Evolutionary conservation across 2,329 filamentous ascomycete species (phyloP).

Genomic region (Gaeumannomyces tritici): DNA sequence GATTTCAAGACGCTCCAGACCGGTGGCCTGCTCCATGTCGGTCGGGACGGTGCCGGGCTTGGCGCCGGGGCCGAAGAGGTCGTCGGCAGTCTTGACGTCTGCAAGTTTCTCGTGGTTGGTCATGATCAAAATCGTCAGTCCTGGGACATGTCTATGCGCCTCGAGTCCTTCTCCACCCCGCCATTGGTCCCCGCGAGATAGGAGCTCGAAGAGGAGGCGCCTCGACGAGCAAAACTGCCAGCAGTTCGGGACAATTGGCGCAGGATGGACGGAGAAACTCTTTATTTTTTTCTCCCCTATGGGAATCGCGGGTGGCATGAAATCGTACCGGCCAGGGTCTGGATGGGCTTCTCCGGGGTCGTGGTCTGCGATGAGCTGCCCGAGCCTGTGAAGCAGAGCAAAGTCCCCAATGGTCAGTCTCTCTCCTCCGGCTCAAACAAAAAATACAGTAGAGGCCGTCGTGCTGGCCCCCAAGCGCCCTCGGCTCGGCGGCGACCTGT

Average conservation of each 20-base stretch:
- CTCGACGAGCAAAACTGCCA: not conserved
- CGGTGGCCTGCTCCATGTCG: slow-evolving; percentile 91
- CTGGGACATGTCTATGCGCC: not conserved
- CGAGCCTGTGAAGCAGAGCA: not conserved
- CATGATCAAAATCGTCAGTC: slow-evolving; percentile 11
- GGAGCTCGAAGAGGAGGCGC: not conserved
- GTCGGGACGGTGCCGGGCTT: slow-evolving; percentile 75
- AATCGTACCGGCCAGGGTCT: slow-evolving; percentile 1
- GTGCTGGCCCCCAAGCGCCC: too few relatives aligned
- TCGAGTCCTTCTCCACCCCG: not conserved
- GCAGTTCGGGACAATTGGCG: not conserved
- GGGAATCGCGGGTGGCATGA: not conserved
- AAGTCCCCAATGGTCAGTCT: not conserved
- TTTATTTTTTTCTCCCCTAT: too few relatives aligned
- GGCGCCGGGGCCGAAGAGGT: slow-evolving; percentile 79
- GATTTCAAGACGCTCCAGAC: slow-evolving; percentile 97
- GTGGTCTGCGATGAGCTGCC: not conserved
- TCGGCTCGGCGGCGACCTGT: not conserved
- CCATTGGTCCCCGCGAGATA: not conserved
- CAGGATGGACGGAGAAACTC: too few relatives aligned
- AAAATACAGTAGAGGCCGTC: too few relatives aligned
- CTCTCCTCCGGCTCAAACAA: not conserved
- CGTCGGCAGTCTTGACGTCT: slow-evolving; percentile 79
- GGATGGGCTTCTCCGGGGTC: slow-evolving; percentile 1
- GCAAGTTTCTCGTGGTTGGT: slow-evolving; percentile 11